Percentiles rank a stretch among this genome's conserved stretches.
Evolutionary conservation across 2,329 filamentous ascomycete genomes (phyloP).

Genomic region (Fusarium xylarioides): DNA sequence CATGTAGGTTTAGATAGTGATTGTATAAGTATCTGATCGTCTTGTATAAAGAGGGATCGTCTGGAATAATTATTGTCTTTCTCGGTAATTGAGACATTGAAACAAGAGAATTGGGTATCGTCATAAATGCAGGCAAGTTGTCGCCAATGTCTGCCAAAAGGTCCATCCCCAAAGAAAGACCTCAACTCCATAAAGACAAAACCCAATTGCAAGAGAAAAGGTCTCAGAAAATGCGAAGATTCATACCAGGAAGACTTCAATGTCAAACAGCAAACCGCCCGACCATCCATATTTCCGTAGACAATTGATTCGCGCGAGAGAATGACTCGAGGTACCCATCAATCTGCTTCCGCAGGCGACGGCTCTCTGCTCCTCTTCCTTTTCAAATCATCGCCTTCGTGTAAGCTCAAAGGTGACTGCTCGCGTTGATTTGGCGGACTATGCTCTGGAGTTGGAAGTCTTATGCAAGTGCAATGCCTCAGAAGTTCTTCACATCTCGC

Average conservation of each 20-base stretch:
- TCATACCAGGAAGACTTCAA: not conserved
- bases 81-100: too few relatives aligned
- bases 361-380: constrained; percentile 5
- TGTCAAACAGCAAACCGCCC: not conserved
- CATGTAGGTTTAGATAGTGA: not conserved
- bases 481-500: constrained; percentile 29
- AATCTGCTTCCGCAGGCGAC: not conserved
- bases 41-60: not conserved
- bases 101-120: constrained; percentile 10
- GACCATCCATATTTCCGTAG: not conserved
- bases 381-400: constrained; percentile 13
- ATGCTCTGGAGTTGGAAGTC: constrained; percentile 27
- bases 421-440: constrained; percentile 16
- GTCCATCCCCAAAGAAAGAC: not conserved
- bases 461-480: constrained; percentile 38
- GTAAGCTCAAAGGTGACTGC: constrained; percentile 7
- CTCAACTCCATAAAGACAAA: not conserved
- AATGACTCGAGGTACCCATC: not conserved
- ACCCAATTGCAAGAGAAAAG: accelerated
- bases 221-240: accelerated
- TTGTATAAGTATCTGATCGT: not conserved
- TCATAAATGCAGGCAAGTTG: not conserved
- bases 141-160: not conserved
- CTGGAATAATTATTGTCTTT: accelerated
- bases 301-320: accelerated